Evolutionary conservation across 2,329 filamentous ascomycete species (phyloP).

Genomic region (Penicillium corylophilum): DNA sequence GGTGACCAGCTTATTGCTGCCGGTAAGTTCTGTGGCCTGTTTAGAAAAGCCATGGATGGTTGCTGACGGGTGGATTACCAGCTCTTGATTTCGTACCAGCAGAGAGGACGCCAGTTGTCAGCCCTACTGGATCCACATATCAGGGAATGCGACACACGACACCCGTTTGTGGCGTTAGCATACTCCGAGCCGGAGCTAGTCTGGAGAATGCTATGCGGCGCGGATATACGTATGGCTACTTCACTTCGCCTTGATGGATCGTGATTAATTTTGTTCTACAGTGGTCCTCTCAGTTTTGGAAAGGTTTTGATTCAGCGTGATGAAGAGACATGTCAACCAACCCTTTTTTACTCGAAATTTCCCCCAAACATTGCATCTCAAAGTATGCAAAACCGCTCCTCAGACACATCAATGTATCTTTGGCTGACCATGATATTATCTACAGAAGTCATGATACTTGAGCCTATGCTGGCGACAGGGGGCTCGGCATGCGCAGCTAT

Average conservation of each 20-base stretch:
- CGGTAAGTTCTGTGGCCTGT: not conserved
- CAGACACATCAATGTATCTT: not conserved
- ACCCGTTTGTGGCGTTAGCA: constrained; percentile 22
- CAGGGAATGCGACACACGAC: not conserved
- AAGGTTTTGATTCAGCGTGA: constrained; percentile 34
- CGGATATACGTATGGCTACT: constrained; percentile 23
- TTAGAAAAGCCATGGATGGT: not conserved
- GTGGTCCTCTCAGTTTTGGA: constrained; percentile 29
- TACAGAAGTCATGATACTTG: constrained; percentile 10
- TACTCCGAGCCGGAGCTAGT: constrained; percentile 32
- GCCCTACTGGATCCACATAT: constrained; percentile 3
- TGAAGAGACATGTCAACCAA: constrained; percentile 27
- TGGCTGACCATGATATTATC: not conserved
- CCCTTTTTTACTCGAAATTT: constrained; percentile 30
- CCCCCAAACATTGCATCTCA: constrained; percentile 20
- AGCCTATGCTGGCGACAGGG: constrained; percentile 18
- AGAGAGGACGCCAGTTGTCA: not conserved
- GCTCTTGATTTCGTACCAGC: constrained; percentile 3
- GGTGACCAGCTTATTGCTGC: constrained; percentile 8
- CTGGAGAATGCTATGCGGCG: constrained; percentile 28
- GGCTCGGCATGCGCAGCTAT: constrained; percentile 14
- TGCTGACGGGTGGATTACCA: not conserved
- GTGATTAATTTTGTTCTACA: not conserved
- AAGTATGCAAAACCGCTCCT: not conserved
- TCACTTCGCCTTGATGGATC: not conserved